These are phyloP conservation scores for Luffa aegyptiaca DNA, from an alignment of 306 rosid species.

Conservation along the genomic window DNA sequence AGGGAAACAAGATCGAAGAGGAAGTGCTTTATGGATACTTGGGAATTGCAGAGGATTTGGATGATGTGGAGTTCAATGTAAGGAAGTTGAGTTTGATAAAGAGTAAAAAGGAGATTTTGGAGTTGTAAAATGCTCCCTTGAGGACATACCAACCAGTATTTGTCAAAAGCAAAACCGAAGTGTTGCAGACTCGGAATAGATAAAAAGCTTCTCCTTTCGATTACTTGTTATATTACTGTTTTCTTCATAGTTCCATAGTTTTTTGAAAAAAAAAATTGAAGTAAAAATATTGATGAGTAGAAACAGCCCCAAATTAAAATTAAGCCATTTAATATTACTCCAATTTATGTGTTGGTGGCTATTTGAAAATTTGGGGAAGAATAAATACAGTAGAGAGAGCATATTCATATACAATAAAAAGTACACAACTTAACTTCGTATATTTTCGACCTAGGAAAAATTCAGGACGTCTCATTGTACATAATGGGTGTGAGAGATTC, in stretches of 20 bases:
- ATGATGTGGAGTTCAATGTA: conserved; percentile 51
- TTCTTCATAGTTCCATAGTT: no score
- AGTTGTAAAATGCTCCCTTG: conserved; percentile 60
- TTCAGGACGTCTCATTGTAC: conserved; percentile 27
- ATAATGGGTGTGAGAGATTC: conserved; percentile 35
- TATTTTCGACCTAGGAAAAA: conserved; percentile 13
- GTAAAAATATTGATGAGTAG: no score
- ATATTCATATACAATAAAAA: neutral
- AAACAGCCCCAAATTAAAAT: no score
- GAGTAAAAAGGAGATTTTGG: conserved; percentile 82
- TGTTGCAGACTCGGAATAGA: neutral
- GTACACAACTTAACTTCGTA: conserved; percentile 21
- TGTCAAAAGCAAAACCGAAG: neutral
- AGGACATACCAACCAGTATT: neutral
- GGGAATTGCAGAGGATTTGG: conserved; percentile 78
- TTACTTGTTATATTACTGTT: no score
- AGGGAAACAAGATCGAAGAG: conserved; percentile 33
- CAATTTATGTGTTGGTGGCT: no score
- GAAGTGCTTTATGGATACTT: conserved; percentile 59
- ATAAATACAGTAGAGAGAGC: no score
- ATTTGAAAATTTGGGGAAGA: no score
- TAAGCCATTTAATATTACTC: no score
- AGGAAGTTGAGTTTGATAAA: conserved; percentile 51
- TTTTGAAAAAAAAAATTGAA: no score
- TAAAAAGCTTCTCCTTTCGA: no score